Evolutionary conservation across 495 filamentous ascomycete genomes (phyloP).

Genomic region (Neurospora sp.): DNA sequence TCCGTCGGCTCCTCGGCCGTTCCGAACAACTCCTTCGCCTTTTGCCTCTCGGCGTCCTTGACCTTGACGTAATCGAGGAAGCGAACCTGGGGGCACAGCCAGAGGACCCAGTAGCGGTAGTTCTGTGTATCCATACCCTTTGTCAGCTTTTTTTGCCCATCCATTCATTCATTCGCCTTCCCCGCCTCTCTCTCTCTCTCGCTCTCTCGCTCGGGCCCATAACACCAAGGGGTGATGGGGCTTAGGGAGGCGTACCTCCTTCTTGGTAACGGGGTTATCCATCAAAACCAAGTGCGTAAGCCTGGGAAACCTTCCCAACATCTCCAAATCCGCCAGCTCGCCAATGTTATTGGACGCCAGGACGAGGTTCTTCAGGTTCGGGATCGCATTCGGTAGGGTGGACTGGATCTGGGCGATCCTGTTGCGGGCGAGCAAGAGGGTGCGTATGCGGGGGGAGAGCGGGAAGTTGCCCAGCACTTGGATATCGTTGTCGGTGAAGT

Average conservation of each 20-base stretch:
- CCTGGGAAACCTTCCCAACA: conserved; percentile 54
- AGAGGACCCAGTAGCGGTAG: conserved; percentile 88
- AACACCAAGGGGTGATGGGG: background rate
- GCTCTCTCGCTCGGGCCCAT: background rate
- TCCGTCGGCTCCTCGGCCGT: conserved; percentile 63
- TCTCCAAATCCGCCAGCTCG: conserved; percentile 81
- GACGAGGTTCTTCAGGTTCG: conserved; percentile 67
- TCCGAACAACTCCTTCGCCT: conserved; percentile 75
- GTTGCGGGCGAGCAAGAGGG: conserved; percentile 84
- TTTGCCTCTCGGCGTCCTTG: conserved; percentile 68
- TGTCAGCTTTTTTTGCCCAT: conserved; percentile 1
- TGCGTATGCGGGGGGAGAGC: conserved; percentile 75
- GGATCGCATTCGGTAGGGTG: conserved; percentile 58
- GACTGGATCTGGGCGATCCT: conserved; percentile 73
- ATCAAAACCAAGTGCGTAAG: conserved; percentile 73
- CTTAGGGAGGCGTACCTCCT: conserved; percentile 57
- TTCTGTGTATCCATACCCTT: conserved; percentile 41
- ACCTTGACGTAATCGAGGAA: conserved; percentile 94
- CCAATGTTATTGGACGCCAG: conserved; percentile 66
- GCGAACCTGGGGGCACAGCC: conserved; percentile 70
- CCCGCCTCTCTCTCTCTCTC: background rate
- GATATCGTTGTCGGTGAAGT: conserved; percentile 98
- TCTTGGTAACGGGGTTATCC: conserved; percentile 83
- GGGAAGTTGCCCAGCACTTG: conserved; percentile 84
- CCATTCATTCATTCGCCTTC: background rate